These are phyloP conservation scores for Fusarium subtropicale DNA, from an alignment of 2,329 filamentous ascomycete genomes.

Conservation along the genomic window DNA sequence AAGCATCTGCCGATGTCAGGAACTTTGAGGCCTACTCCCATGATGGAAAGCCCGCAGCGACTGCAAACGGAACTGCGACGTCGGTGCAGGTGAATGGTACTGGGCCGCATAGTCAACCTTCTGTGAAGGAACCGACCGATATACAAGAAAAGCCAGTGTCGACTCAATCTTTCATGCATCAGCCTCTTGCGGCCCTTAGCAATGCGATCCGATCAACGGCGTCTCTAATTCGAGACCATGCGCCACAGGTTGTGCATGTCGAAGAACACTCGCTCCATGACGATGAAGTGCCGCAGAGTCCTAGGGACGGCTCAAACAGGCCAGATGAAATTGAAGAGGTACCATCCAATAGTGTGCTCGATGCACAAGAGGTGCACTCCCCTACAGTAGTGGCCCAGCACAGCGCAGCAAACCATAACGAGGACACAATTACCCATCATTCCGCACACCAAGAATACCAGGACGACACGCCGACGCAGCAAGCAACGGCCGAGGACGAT, in stretches of 20 bases:
- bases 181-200: slow-evolving; percentile 17
- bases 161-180: slow-evolving; percentile 25
- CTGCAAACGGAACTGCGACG: not conserved
- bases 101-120: slow-evolving; percentile 7
- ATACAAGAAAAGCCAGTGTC: slow-evolving; percentile 3
- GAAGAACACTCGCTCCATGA: slow-evolving; percentile 7
- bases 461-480: not conserved
- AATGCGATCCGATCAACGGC: slow-evolving; percentile 21
- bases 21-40: slow-evolving; percentile 28
- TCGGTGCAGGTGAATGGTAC: slow-evolving; percentile 23
- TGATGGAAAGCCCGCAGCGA: slow-evolving; percentile 15
- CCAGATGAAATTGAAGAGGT: slow-evolving; percentile 7
- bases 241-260: not conserved
- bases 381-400: slow-evolving; percentile 5
- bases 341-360: not conserved
- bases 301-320: slow-evolving; percentile 1
- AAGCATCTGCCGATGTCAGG: slow-evolving; percentile 26
- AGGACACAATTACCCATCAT: slow-evolving; percentile 14
- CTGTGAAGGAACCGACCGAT: slow-evolving; percentile 16
- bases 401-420: slow-evolving; percentile 11
- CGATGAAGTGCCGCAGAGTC: slow-evolving; percentile 3
- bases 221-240: slow-evolving; percentile 13
- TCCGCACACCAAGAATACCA: slow-evolving; percentile 11
- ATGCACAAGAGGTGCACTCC: slow-evolving; percentile 4
- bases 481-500: slow-evolving; percentile 7